phyloP scores from a whole-genome alignment of 2,329 filamentous ascomycete species.

The Cercospora janseana region DNA sequence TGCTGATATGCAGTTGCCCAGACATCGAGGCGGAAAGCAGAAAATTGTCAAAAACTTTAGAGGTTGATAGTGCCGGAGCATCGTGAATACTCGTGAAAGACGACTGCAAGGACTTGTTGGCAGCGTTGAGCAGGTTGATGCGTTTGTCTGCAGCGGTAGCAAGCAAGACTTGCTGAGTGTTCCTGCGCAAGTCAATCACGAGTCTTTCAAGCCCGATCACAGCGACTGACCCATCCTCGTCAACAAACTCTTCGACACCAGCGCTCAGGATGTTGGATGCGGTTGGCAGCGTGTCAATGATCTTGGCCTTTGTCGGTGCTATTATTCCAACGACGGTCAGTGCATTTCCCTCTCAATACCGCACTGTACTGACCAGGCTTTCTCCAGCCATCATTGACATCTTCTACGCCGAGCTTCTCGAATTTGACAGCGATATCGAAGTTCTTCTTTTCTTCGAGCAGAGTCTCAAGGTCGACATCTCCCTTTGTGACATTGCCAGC shows the following conservation, averaged over 20 bases:
- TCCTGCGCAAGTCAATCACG: constrained; percentile 15
- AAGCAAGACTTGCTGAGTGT: constrained; percentile 35
- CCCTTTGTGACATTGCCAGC: constrained; percentile 45
- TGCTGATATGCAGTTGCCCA: constrained; percentile 53
- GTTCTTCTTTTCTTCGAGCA: constrained; percentile 60
- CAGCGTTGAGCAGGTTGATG: constrained; percentile 48
- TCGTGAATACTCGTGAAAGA: constrained; percentile 47
- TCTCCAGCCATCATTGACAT: constrained; percentile 46
- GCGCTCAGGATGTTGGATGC: constrained; percentile 55
- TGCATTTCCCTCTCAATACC: not conserved
- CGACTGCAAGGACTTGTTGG: constrained; percentile 36
- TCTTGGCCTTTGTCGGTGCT: constrained; percentile 34
- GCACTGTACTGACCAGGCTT: constrained; percentile 43
- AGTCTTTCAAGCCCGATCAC: too few species aligned
- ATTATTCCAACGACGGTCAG: not conserved
- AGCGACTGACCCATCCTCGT: constrained; percentile 6
- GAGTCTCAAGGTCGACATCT: constrained; percentile 56
- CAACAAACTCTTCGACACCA: constrained; percentile 24
- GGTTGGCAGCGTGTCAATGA: constrained; percentile 46
- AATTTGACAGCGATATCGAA: constrained; percentile 57
- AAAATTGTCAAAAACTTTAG: constrained; percentile 45
- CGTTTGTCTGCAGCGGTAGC: constrained; percentile 50
- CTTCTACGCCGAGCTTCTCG: constrained; percentile 54
- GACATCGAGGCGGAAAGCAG: constrained; percentile 60
- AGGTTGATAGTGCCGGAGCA: constrained; percentile 55